phyloP scores from a whole-genome alignment of 495 filamentous ascomycete genomes.

The Aspergillus homomorphus region DNA sequence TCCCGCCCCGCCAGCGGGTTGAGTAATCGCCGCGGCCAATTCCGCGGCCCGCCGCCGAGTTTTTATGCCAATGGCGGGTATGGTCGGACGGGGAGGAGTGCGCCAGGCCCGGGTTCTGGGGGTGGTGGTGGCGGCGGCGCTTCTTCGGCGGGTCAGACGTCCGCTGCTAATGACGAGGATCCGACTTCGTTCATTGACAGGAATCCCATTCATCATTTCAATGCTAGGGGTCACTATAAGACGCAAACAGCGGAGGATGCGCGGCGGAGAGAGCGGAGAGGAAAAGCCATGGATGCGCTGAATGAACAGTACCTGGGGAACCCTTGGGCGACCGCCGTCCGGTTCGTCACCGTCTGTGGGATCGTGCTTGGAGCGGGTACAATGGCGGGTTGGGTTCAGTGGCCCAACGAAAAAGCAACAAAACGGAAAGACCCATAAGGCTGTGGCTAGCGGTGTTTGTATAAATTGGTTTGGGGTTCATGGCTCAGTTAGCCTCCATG shows the following conservation, averaged over 20 bases:
- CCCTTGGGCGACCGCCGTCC: constrained; percentile 37
- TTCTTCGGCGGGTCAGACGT: background rate
- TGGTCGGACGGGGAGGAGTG: constrained; percentile 21
- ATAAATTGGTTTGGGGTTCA: background rate
- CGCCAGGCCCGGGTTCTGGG: constrained; percentile 4
- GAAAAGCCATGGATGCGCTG: constrained; percentile 20
- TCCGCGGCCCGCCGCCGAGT: constrained; percentile 81
- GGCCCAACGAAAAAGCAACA: constrained; percentile 9
- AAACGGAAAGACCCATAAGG: background rate
- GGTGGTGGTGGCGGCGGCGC: constrained; percentile 31
- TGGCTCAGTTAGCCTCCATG: background rate
- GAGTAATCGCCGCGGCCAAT: constrained; percentile 67
- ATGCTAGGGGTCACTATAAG: constrained; percentile 64
- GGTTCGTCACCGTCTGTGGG: constrained; percentile 45
- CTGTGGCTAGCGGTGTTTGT: background rate
- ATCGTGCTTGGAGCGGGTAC: constrained; percentile 30
- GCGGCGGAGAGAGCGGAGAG: constrained; percentile 41
- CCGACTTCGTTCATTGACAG: constrained; percentile 44
- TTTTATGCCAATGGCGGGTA: constrained; percentile 78
- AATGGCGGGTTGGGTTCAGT: constrained; percentile 22
- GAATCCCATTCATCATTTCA: constrained; percentile 60
- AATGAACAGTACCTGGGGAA: constrained; percentile 29
- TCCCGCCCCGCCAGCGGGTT: constrained; percentile 77
- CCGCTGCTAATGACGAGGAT: constrained; percentile 30
- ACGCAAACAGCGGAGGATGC: constrained; percentile 63